A percentile compares a stretch with the other conserved stretches of the same genome.
Conservation (phyloP, 495 filamentous ascomycete genomes). For the Podospora anserina region DNA sequence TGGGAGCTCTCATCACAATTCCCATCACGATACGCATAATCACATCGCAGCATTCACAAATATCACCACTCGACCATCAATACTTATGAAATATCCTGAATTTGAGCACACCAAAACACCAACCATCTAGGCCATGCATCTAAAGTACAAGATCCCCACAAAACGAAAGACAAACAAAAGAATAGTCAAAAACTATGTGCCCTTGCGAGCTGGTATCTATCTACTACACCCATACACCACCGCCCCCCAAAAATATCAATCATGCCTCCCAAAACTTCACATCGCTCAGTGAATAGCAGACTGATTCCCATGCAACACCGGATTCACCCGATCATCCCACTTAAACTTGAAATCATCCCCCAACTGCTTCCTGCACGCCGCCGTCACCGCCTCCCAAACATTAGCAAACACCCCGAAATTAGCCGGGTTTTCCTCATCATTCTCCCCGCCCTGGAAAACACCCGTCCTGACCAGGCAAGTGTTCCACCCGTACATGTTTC, state of each 20-base stretch:
- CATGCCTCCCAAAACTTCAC: not conserved
- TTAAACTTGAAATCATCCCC: slow-evolving; percentile 56
- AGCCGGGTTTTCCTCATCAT: slow-evolving; percentile 93
- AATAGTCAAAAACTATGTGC: not conserved
- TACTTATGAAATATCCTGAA: not conserved
- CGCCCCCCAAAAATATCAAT: too few species aligned
- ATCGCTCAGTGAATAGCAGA: slow-evolving; percentile 35
- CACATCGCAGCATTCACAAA: not conserved
- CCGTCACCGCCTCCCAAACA: slow-evolving; percentile 87
- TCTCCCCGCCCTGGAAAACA: slow-evolving; percentile 57
- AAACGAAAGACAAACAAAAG: not conserved
- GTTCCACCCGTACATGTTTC: slow-evolving; percentile 82
- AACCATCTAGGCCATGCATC: not conserved
- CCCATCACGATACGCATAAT: too few species aligned
- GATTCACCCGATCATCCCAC: slow-evolving; percentile 56
- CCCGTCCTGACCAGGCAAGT: slow-evolving; percentile 72
- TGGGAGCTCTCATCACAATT: too few species aligned
- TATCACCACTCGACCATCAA: too few species aligned
- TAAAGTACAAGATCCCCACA: not conserved
- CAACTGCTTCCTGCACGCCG: slow-evolving; percentile 84
- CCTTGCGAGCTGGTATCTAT: not conserved
- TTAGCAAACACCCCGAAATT: slow-evolving; percentile 82
- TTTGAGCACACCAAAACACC: not conserved
- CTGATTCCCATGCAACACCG: slow-evolving; percentile 55
- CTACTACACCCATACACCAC: not conserved